Base-by-base conservation (phyloP, 1,284 basidiomycete genomes). In the Cystobasidiaceae sp. region DNA sequence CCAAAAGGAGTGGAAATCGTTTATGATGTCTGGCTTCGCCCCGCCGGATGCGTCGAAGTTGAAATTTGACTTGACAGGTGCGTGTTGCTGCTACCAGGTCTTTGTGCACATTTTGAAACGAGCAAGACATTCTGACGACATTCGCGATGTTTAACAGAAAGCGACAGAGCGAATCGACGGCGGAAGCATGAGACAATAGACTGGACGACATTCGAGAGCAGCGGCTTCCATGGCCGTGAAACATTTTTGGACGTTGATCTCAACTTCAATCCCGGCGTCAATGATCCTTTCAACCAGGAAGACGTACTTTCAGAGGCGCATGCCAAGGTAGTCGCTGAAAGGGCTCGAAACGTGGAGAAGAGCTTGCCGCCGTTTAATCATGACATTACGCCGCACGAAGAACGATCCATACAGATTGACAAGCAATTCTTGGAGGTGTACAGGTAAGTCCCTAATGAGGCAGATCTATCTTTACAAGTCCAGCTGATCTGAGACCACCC, bases 1-100 rank as follows among this genome's bases (percentile, higher is more conserved):
- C 15, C 70, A 74, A 32, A 74, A 73, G 61, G 71, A 74, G n/a
- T 75, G 74, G 74, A 67, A 66, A 30, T 69, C 68, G 23, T 75
- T 75, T 52, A 72, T 71, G 25, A 63, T 70, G 19, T 27, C 64
- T 0, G 74, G 74, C 9, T 75, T 75, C 56, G 46, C 61, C 23
- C 71, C 69, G 21, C 49, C 62, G 13, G 51, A 63, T 28, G 33
- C 60, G n/a, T 61, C 62, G 15, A 74, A 74, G 62, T 67, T 75
- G 23, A 68, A 73, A 43, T 75, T 75, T 37, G 72, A 75, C 39
- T 28, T 75, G 39, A 68, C 68, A 0, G 61, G 61, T 64, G 21
- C 23, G 52, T 56, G 11, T 6, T 15, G 9, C 21, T 37, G 32
- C 25, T 57, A 23, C 13, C 23, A 15, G 25, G 4, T 11, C 41